Evolutionary conservation across 495 filamentous ascomycete species (phyloP).

Genomic region (Penicillium ucsense): DNA sequence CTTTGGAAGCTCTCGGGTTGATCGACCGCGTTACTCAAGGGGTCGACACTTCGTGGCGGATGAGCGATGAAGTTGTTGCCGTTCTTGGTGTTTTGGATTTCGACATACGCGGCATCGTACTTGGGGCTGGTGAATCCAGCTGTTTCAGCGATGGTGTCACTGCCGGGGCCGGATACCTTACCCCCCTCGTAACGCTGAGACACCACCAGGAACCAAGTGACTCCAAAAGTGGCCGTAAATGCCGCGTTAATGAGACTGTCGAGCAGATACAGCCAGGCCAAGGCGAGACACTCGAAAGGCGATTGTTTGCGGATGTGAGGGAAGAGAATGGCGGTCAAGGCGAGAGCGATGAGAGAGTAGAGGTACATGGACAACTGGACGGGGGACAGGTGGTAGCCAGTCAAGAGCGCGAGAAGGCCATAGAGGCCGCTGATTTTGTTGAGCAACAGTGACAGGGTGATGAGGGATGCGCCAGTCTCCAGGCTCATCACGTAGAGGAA

Average conservation of each 20-base stretch:
- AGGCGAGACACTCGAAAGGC: slow-evolving; percentile 57
- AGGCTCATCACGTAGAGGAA: slow-evolving; percentile 81
- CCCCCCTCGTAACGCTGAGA: slow-evolving; percentile 43
- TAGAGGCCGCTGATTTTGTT: slow-evolving; percentile 86
- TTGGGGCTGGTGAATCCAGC: slow-evolving; percentile 61
- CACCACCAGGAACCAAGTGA: slow-evolving; percentile 72
- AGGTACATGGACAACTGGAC: slow-evolving; percentile 75
- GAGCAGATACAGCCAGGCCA: slow-evolving; percentile 70
- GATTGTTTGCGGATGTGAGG: slow-evolving; percentile 61
- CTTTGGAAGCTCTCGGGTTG: slow-evolving; percentile 65
- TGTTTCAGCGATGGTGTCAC: slow-evolving; percentile 49
- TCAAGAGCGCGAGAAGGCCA: slow-evolving; percentile 75
- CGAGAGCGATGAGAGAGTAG: slow-evolving; percentile 63
- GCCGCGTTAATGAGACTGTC: slow-evolving; percentile 68
- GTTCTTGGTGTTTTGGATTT: slow-evolving; percentile 17
- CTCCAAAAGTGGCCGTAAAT: slow-evolving; percentile 69
- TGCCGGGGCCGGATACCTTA: slow-evolving; percentile 29
- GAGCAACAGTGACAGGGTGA: slow-evolving; percentile 66
- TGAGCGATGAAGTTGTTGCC: slow-evolving; percentile 17
- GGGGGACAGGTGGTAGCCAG: slow-evolving; percentile 57
- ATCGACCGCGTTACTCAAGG: slow-evolving; percentile 42
- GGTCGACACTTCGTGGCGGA: slow-evolving; percentile 23
- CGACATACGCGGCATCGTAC: slow-evolving; percentile 43
- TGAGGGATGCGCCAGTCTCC: slow-evolving; percentile 72
- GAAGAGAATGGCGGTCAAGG: slow-evolving; percentile 49